These are phyloP conservation scores for Symmetrospora coprosmae DNA, from an alignment of 768 basidiomycete genomes.

Conservation along the genomic window DNA sequence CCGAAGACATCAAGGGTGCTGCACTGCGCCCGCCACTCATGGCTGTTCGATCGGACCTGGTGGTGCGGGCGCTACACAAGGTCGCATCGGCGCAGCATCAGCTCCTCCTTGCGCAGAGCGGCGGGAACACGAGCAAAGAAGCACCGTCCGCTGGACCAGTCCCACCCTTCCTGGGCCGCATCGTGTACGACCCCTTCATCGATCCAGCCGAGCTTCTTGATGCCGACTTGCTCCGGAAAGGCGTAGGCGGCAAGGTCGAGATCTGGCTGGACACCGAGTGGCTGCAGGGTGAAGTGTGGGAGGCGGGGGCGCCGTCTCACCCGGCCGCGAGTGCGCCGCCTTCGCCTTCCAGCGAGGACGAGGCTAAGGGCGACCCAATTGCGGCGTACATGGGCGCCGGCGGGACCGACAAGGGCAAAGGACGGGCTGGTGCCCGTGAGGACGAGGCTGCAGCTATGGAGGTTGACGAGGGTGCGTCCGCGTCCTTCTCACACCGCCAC, in stretches of 20 bases:
- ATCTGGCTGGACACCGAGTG: constrained; percentile 25
- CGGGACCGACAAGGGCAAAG: background rate
- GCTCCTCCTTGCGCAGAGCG: too few species aligned
- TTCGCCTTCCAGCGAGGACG: constrained; percentile 10
- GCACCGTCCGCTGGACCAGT: background rate
- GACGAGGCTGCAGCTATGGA: too few species aligned
- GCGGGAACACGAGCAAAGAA: too few species aligned
- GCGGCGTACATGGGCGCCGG: background rate
- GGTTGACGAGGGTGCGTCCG: too few species aligned
- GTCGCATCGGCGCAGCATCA: background rate
- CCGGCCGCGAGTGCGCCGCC: background rate
- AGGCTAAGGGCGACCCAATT: background rate
- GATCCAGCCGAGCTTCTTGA: constrained; percentile 28
- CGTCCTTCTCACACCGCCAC: too few species aligned
- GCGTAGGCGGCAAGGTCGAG: constrained; percentile 27
- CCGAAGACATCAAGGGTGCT: constrained; percentile 20
- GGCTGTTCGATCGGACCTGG: constrained; percentile 13
- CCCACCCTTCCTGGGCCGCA: constrained; percentile 24
- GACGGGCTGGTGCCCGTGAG: too few species aligned
- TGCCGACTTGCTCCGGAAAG: constrained; percentile 21
- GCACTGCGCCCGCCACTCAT: constrained; percentile 9
- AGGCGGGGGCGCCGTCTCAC: constrained; percentile 9
- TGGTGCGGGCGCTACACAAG: constrained; percentile 6
- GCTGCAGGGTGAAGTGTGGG: constrained; percentile 19
- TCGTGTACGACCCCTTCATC: constrained; percentile 27